Conservation (phyloP, 805 yeast genomes). For the Clavispora asparagi region DNA sequence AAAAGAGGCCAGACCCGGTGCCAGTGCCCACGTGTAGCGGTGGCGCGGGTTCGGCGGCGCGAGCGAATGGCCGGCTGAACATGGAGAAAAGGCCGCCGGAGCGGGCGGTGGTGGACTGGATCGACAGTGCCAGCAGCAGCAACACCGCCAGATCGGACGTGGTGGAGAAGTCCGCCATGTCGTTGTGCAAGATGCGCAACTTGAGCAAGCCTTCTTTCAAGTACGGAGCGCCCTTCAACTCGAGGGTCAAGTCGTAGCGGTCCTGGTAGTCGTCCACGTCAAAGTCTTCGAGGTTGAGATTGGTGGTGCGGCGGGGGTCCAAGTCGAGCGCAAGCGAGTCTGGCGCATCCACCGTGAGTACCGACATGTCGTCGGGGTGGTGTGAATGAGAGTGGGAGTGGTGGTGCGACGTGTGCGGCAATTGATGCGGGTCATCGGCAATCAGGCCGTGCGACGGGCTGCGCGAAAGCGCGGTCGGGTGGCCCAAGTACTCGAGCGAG, state of each 20-base stretch:
- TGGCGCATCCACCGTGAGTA: constrained; percentile 32
- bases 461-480: constrained; percentile 15
- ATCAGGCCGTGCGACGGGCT: constrained; percentile 30
- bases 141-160: constrained; percentile 2
- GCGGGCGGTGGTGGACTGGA: constrained; percentile 7
- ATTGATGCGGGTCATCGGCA: too few relatives aligned
- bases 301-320: not conserved
- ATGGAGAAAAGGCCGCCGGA: constrained; percentile 11
- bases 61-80: constrained; percentile 12
- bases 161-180: constrained; percentile 24
- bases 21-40: constrained; percentile 8
- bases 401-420: too few relatives aligned
- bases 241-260: constrained; percentile 55
- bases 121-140: constrained; percentile 10
- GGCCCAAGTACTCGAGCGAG: constrained; percentile 23
- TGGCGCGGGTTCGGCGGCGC: not conserved
- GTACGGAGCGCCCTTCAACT: constrained; percentile 72
- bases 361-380: constrained; percentile 30
- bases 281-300: constrained; percentile 29
- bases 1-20: constrained; percentile 10
- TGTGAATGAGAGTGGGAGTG: too few relatives aligned
- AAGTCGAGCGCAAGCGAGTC: not conserved
- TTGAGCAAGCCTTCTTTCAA: constrained; percentile 66
- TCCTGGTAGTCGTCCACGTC: constrained; percentile 39
- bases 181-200: constrained; percentile 33